Evolutionary conservation across 768 basidiomycete genomes (phyloP).

Genomic region (Amanita rimosa): DNA sequence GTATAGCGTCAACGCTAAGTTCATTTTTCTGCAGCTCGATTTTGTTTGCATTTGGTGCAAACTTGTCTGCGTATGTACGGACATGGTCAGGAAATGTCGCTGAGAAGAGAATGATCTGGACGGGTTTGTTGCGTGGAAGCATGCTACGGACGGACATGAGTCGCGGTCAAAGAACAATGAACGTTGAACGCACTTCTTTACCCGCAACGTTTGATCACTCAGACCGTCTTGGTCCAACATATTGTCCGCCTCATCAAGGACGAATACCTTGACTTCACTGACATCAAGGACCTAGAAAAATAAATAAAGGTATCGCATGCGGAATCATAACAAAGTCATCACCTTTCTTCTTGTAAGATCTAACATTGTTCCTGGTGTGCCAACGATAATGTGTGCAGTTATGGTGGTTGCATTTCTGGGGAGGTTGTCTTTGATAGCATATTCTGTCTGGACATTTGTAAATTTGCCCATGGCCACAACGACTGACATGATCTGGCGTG

Average conservation of each 20-base stretch:
- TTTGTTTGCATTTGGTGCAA: constrained; percentile 92
- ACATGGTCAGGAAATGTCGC: constrained; percentile 97
- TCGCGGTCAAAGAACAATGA: neutral
- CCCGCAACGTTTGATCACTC: constrained; percentile 85
- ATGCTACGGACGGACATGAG: constrained; percentile 26
- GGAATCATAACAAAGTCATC: constrained; percentile 1
- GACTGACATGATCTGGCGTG: constrained; percentile 95
- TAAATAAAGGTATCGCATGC: neutral
- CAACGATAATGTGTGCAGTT: constrained; percentile 87
- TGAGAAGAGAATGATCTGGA: constrained; percentile 93
- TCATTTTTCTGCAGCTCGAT: constrained; percentile 93
- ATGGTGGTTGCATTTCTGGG: constrained; percentile 54
- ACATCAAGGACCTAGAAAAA: constrained; percentile 55
- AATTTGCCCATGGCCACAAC: constrained; percentile 92
- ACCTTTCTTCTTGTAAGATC: constrained; percentile 70
- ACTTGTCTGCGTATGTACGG: constrained; percentile 81
- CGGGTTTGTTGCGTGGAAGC: constrained; percentile 37
- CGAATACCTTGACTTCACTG: constrained; percentile 78
- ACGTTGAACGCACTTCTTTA: constrained; percentile 71
- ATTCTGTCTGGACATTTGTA: constrained; percentile 86
- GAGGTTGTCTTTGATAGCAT: constrained; percentile 86
- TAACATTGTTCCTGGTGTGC: constrained; percentile 91
- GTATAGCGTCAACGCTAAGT: constrained; percentile 86
- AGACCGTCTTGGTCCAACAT: constrained; percentile 94
- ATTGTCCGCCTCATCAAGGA: constrained; percentile 97